Percentiles rank a stretch among this genome's conserved stretches.
These are phyloP conservation scores for Thielaviopsis musarum DNA, from an alignment of 2,329 filamentous ascomycete species.

Conservation along the genomic window DNA sequence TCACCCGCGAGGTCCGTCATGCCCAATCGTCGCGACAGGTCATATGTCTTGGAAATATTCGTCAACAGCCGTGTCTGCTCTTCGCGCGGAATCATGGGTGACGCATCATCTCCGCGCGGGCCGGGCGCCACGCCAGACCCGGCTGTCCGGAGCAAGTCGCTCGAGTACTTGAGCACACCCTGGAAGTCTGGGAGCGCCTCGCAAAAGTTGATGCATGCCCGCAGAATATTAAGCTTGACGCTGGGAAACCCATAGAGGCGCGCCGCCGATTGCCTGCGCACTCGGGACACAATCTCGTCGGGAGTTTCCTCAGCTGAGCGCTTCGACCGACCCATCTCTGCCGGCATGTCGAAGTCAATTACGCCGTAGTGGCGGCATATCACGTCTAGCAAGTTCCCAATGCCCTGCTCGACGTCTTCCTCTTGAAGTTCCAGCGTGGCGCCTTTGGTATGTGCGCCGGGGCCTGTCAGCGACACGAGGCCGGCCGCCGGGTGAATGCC, in stretches of 20 bases:
- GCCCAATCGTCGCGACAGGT: slow-evolving; percentile 59
- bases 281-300: slow-evolving; percentile 37
- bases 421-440: slow-evolving; percentile 39
- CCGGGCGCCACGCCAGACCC: slow-evolving; percentile 66
- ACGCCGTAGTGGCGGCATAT: slow-evolving; percentile 48
- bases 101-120: slow-evolving; percentile 48
- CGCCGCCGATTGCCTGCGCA: slow-evolving; percentile 39
- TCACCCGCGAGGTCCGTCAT: slow-evolving; percentile 54
- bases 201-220: slow-evolving; percentile 82
- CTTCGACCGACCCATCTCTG: slow-evolving; percentile 13
- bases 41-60: slow-evolving; percentile 72
- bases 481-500: slow-evolving; percentile 89
- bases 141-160: slow-evolving; percentile 65
- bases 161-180: slow-evolving; percentile 76
- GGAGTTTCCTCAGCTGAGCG: slow-evolving; percentile 26
- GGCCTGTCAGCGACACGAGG: slow-evolving; percentile 52
- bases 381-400: slow-evolving; percentile 45
- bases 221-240: slow-evolving; percentile 72
- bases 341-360: slow-evolving; percentile 29
- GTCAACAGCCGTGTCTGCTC: slow-evolving; percentile 74
- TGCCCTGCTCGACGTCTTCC: slow-evolving; percentile 46
- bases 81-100: slow-evolving; percentile 55
- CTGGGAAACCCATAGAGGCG: slow-evolving; percentile 60
- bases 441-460: slow-evolving; percentile 28
- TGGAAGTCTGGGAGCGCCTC: slow-evolving; percentile 86